These are phyloP conservation scores for Penicillium crustosum DNA, from an alignment of 2,329 filamentous ascomycete species.

Conservation along the genomic window DNA sequence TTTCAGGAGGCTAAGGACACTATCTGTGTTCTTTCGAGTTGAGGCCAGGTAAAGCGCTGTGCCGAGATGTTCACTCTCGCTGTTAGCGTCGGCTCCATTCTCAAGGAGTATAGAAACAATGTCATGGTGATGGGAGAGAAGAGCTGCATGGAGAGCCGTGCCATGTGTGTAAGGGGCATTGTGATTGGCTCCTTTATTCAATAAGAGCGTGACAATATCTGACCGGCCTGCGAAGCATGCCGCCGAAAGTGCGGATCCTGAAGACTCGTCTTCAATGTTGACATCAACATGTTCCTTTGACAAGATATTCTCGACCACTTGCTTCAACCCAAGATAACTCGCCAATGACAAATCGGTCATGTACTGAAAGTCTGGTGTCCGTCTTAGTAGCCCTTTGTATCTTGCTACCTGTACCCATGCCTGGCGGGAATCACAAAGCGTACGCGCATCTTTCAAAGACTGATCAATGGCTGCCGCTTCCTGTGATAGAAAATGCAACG, in stretches of 20 bases:
- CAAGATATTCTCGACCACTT: not conserved
- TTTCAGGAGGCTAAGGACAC: not conserved
- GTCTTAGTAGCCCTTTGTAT: not conserved
- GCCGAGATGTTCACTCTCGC: not conserved
- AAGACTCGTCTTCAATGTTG: not conserved
- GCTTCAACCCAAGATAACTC: not conserved
- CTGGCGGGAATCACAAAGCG: not conserved
- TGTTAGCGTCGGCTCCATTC: not conserved
- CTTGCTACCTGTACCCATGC: not conserved
- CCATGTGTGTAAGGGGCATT: not conserved
- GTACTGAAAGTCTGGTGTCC: not conserved
- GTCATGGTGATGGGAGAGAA: not conserved
- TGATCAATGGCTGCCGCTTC: not conserved
- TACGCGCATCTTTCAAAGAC: not conserved
- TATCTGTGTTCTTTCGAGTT: not conserved
- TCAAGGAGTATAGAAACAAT: not conserved
- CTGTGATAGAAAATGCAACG: not conserved
- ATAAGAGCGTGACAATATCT: not conserved
- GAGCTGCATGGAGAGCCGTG: not conserved
- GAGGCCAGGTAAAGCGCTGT: not conserved
- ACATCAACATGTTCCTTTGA: not conserved
- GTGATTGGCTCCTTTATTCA: not conserved
- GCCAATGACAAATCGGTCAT: not conserved
- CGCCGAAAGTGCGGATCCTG: not conserved
- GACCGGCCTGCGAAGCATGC: not conserved